Evolutionary conservation across 2,329 filamentous ascomycete genomes (phyloP).

Genomic region (Tolypocladium ophioglossoides): DNA sequence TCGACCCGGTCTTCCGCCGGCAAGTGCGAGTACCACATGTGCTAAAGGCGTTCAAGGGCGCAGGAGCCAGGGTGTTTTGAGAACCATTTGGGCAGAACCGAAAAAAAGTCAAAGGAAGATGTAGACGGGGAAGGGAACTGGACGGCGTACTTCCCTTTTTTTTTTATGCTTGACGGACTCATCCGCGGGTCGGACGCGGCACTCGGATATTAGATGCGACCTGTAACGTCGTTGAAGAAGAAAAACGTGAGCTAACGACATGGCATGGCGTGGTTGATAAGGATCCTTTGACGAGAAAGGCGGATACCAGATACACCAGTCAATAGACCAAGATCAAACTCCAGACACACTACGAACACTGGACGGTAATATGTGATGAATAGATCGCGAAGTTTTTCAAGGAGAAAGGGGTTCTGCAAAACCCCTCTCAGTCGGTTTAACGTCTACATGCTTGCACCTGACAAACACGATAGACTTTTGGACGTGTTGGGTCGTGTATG

Average conservation of each 20-base stretch:
- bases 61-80: neutral
- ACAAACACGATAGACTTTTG: neutral
- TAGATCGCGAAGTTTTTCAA: neutral
- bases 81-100: neutral
- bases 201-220: neutral
- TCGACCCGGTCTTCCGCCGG: slow-evolving; percentile 57
- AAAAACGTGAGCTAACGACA: neutral
- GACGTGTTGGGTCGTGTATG: neutral
- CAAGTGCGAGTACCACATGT: slow-evolving; percentile 70
- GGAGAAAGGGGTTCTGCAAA: neutral
- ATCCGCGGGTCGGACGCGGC: neutral
- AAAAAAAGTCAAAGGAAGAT: neutral
- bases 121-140: neutral
- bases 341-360: neutral
- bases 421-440: neutral
- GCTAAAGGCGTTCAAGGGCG: slow-evolving; percentile 27
- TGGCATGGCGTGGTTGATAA: neutral
- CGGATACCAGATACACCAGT: neutral
- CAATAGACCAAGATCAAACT: neutral
- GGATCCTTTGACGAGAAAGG: neutral
- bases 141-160: neutral
- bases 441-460: neutral
- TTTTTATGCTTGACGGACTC: neutral
- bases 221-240: neutral
- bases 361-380: neutral